Conservation (phyloP, 1,284 basidiomycete species). For the Gomphus sp. region DNA sequence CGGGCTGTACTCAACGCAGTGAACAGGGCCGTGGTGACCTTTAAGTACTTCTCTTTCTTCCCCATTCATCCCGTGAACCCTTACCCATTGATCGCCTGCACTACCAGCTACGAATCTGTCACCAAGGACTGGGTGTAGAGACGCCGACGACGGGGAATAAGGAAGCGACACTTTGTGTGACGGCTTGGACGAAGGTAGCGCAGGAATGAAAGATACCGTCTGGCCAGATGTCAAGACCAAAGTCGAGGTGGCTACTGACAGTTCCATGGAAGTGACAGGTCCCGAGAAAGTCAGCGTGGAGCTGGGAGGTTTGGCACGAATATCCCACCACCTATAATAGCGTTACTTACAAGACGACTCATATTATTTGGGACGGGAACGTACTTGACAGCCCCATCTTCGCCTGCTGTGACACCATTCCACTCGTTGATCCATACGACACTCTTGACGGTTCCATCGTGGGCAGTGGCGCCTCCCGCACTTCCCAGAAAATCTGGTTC, state of each 20-base stretch:
- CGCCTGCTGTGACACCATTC: conserved; percentile 82
- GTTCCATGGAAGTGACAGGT: conserved; percentile 91
- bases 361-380: conserved; percentile 19
- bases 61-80: conserved; percentile 87
- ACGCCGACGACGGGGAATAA: conserved; percentile 85
- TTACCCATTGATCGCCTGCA: conserved; percentile 89
- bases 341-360: background rate
- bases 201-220: conserved; percentile 81
- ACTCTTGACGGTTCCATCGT: conserved; percentile 87
- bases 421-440: conserved; percentile 89
- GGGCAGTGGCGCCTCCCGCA: conserved; percentile 46
- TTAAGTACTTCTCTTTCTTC: conserved; percentile 88
- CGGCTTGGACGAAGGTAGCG: conserved; percentile 44
- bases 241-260: conserved; percentile 75
- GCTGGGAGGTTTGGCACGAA: conserved; percentile 66
- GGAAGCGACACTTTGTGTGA: conserved; percentile 64
- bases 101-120: conserved; percentile 94
- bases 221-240: conserved; percentile 89
- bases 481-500: conserved; percentile 75
- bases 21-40: conserved; percentile 96
- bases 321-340: conserved; percentile 85
- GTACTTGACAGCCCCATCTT: conserved; percentile 86
- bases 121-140: conserved; percentile 81
- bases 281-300: conserved; percentile 67
- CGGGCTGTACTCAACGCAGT: conserved; percentile 89